Evolutionary conservation across 768 basidiomycete species (phyloP), one percentile per base, ranked within the genome.

Genomic region (Pisolithus tinctorius): DNA sequence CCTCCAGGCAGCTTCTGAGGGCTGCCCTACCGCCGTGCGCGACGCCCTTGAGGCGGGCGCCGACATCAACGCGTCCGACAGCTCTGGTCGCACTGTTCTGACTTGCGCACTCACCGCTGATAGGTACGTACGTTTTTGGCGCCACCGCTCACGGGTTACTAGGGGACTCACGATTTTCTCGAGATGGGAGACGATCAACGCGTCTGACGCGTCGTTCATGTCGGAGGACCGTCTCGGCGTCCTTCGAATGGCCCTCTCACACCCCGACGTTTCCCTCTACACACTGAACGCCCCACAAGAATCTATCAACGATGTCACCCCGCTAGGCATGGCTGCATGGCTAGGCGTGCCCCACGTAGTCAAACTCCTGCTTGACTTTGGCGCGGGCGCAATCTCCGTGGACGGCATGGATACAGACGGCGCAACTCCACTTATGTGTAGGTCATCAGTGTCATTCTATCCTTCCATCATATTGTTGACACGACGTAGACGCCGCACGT

Each of bases 371-470:
- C 74, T 90, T 25, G 80, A 86, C 43, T 76, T 71, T 27, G 83
- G 83, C 57, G 66, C 71, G 3, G 82, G 81, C 40, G 63, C 77
- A 23, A 79, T 90, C 23, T 77, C 82, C 6, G 86, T 88, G 4
- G 83, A 90, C 56, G 85, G 82, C 30, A 78, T 81, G 72, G 88
- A 91, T 60, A 69, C 77, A 23, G 80, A 84, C 60, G 85, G 86
- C 6, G 87, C 84, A 23, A 91, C 88, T 26, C 81, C 88, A 6
- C 72, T 91, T 53, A 91, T 91, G 88, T 91, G 88, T 91, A 73
- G 70, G 83, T 73, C 25, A 44, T 44, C 43, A 45, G 23, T 48
- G 1, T 8, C 34, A 9, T 46, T 9, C 50, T 49, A 30, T 45
- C 56, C 49, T 47, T 51, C 36, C 42, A 20, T 6, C 23, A 34